Evolutionary conservation across 2,329 filamentous ascomycete species (phyloP), one percentile per base, ranked within the genome.

Genomic region (Aureobasidium sp.): DNA sequence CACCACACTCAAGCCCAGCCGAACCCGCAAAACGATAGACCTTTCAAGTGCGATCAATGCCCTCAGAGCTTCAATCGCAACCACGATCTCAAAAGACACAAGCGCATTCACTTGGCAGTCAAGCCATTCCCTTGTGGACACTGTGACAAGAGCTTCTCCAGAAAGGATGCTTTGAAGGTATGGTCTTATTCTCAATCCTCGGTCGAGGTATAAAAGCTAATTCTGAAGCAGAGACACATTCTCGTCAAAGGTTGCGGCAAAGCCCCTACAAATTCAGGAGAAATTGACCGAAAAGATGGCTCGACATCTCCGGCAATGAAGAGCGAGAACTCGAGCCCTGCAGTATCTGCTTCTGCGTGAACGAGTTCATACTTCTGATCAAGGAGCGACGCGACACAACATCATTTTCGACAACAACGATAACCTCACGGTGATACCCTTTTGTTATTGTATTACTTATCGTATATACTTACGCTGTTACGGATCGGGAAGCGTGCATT

Each of bases 81-180:
- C 60, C 93, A 97, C 65, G 93, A 97, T 65, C 70, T 97, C 62
- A 98, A 98, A 72, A 80, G 93, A 48, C 93, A 98, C 69, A 95
- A 95, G 75, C 77, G 90, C 45, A 97, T 97, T 55, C 93, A 98
- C 69, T 71, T 97, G 55, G 88, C 90, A 0, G 88, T 97, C 35
- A 98, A 98, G 75, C 93, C 93, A 0, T 97, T 91, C 68, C 90
- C 90, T 0, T 98, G 93, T 68, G 81, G 76, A 6, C 85, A 86
- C 64, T 98, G 93, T 67, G 90, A 95, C 57, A 97, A 97, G 79
- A 93, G 88, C 66, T 98, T 98, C 65, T 96, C 90, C 3, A 79
- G 93, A 56, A 97, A 97, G 68, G 93, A 97, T 70, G 93, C 93
- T 8, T 75, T 98, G 25, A 97, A 97, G 87, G 93, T 97, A 74